Evolutionary conservation across 305 asterid genomes (phyloP).

Genomic region (Plantago rigida): DNA sequence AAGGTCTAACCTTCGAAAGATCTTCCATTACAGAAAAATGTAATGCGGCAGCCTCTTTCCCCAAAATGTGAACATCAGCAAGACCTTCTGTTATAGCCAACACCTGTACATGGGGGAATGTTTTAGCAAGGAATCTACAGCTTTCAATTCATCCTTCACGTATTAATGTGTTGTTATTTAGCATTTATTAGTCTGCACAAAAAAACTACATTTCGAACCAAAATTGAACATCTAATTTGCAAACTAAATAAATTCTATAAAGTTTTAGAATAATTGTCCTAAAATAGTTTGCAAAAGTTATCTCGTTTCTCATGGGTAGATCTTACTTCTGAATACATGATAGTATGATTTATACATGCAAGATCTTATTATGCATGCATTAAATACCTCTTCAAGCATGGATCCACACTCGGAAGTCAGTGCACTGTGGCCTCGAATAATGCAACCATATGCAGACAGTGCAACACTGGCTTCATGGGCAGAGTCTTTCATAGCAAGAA

Average conservation of each 20-base stretch:
- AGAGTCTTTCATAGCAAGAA: conserved; percentile 81
- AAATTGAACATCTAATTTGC: background rate
- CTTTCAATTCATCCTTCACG: background rate
- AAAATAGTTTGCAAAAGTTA: background rate
- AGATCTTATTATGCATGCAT: conserved; percentile 25
- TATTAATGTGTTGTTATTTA: background rate
- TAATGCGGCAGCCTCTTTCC: conserved; percentile 82
- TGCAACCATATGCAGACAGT: conserved; percentile 64
- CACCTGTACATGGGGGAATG: conserved; percentile 45
- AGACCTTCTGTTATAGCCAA: conserved; percentile 94
- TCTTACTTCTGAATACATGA: conserved; percentile 5
- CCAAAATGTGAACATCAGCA: conserved; percentile 83
- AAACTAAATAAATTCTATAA: background rate
- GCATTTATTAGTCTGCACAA: background rate
- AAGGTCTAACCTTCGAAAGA: conserved; percentile 68
- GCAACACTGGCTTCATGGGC: conserved; percentile 74
- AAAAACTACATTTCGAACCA: background rate
- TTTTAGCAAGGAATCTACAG: conserved; percentile 19
- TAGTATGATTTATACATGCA: conserved; percentile 7
- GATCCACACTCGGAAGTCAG: conserved; percentile 99
- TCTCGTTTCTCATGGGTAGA: background rate
- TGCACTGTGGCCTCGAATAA: conserved; percentile 75
- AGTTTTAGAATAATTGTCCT: background rate
- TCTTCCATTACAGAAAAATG: conserved; percentile 75
- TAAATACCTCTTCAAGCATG: conserved; percentile 92